These are phyloP conservation scores for Microascus cirrosus DNA, from an alignment of 2,329 filamentous ascomycete species.

Conservation along the genomic window DNA sequence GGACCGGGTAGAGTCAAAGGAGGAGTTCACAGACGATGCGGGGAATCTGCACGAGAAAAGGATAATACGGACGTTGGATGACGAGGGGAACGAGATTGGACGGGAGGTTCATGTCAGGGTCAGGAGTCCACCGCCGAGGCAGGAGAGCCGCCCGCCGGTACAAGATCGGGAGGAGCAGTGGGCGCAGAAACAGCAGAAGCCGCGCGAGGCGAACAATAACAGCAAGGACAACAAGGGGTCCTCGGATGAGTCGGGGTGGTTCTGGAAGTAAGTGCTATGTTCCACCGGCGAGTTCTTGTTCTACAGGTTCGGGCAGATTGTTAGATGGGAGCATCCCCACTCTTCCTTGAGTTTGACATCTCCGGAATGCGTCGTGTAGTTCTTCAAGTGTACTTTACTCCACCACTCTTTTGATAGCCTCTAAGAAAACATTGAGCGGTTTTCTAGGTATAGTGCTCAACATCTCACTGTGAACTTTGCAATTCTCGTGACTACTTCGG, in stretches of 20 bases:
- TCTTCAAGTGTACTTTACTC: background rate
- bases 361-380: background rate
- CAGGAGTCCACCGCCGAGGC: slow-evolving; percentile 16
- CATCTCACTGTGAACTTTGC: too few relatives aligned
- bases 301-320: background rate
- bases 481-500: background rate
- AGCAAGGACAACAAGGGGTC: slow-evolving; percentile 8
- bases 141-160: slow-evolving; percentile 7
- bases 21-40: slow-evolving; percentile 29
- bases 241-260: slow-evolving; percentile 23
- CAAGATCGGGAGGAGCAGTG: slow-evolving; percentile 6
- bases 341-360: background rate
- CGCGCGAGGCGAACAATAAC: slow-evolving; percentile 1
- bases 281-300: background rate
- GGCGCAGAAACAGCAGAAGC: slow-evolving; percentile 1
- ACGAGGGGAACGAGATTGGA: slow-evolving; percentile 27
- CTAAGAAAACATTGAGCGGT: too few relatives aligned
- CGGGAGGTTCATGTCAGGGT: slow-evolving; percentile 16
- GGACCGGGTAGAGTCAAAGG: slow-evolving; percentile 22
- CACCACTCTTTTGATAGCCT: background rate
- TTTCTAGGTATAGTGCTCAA: too few relatives aligned
- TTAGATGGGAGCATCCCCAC: background rate
- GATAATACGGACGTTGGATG: slow-evolving; percentile 26
- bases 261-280: slow-evolving; percentile 22
- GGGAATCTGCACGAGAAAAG: slow-evolving; percentile 30